Conservation (phyloP, 768 basidiomycete species). For the Terana coerulea region DNA sequence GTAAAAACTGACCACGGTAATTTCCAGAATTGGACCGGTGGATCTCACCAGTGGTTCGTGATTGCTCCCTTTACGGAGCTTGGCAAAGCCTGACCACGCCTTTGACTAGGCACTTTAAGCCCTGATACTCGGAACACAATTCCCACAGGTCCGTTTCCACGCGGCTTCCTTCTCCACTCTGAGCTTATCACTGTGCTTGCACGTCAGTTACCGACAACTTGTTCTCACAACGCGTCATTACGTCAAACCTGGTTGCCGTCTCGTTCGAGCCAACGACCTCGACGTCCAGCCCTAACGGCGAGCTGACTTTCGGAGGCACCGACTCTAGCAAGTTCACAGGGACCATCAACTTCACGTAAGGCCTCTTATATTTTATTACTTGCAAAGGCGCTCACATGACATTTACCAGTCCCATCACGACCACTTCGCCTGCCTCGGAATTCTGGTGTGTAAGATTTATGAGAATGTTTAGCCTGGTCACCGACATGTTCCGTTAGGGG, state of each 20-base stretch:
- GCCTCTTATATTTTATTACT: neutral
- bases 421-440: conserved; percentile 16
- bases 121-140: conserved; percentile 6
- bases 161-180: conserved; percentile 39
- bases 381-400: neutral
- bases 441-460: conserved; percentile 11
- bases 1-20: neutral
- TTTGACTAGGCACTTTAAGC: conserved; percentile 13
- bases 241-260: conserved; percentile 22
- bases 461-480: neutral
- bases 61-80: neutral
- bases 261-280: conserved; percentile 27
- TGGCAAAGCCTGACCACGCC: neutral
- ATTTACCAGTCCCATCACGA: conserved; percentile 19
- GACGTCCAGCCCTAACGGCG: conserved; percentile 12
- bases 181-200: neutral
- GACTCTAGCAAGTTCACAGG: conserved; percentile 25
- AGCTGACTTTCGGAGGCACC: conserved; percentile 21
- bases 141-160: conserved; percentile 5
- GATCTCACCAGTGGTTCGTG: conserved; percentile 40
- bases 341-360: conserved; percentile 23
- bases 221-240: conserved; percentile 22
- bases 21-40: conserved; percentile 53
- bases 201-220: conserved; percentile 38
- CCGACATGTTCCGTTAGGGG: conserved; percentile 12